Conservation (phyloP, 2,329 filamentous ascomycete species). For the Myriangium duriaei region DNA sequence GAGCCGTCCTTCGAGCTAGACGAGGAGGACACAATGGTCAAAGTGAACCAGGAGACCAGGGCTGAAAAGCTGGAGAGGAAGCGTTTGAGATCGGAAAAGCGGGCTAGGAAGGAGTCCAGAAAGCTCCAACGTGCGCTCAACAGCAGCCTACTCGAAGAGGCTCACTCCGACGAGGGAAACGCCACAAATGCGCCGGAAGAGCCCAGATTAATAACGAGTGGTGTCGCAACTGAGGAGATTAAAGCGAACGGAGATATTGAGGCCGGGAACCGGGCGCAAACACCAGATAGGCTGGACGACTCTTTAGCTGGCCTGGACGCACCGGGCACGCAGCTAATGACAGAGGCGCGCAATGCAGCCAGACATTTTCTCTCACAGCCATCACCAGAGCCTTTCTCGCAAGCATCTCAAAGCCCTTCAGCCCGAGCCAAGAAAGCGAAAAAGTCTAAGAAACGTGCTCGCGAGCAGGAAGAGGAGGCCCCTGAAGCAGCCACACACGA, state of each 20-base stretch:
- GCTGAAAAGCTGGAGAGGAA: slow-evolving; percentile 1
- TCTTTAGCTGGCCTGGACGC: slow-evolving; percentile 1
- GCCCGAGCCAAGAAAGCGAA: background rate
- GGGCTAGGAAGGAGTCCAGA: slow-evolving; percentile 5
- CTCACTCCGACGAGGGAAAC: background rate
- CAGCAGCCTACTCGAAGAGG: background rate
- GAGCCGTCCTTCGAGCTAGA: background rate
- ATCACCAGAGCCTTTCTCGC: background rate
- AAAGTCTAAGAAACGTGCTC: background rate
- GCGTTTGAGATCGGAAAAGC: slow-evolving; percentile 1
- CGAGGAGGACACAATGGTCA: too few relatives aligned
- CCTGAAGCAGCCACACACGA: background rate
- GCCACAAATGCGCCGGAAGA: too few relatives aligned
- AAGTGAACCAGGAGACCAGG: background rate
- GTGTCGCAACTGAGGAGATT: background rate
- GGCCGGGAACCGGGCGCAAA: background rate
- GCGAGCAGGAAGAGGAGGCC: background rate
- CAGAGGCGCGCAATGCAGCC: slow-evolving; percentile 2
- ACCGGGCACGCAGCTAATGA: slow-evolving; percentile 6
- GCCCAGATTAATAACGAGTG: too few relatives aligned
- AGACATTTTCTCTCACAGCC: background rate
- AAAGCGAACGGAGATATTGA: background rate
- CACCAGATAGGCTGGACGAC: background rate
- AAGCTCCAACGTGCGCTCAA: slow-evolving; percentile 1
- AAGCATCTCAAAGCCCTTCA: background rate